phyloP scores from a whole-genome alignment of 1,284 basidiomycete genomes.

The Blastosporella zonata region DNA sequence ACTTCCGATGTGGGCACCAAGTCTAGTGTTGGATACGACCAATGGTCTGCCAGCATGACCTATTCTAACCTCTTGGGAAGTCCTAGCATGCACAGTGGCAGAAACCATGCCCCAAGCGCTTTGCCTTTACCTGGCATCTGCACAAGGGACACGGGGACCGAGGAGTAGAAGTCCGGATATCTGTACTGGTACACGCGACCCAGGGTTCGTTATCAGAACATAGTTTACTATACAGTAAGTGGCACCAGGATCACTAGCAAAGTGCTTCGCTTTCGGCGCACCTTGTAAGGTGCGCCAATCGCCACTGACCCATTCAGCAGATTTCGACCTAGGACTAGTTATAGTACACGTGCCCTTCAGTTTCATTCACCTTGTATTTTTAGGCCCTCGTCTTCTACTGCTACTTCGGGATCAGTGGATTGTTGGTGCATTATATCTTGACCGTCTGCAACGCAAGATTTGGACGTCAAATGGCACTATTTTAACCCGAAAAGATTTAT shows the following conservation, averaged over 20 bases:
- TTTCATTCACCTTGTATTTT: background rate
- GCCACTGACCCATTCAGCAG: background rate
- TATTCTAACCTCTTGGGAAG: conserved; percentile 6
- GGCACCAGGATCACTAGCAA: background rate
- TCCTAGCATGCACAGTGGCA: background rate
- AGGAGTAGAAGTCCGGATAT: background rate
- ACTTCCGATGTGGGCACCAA: background rate
- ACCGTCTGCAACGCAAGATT: background rate
- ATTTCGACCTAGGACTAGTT: background rate
- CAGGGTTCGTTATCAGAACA: background rate
- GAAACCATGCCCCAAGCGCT: background rate
- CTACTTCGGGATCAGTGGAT: no score
- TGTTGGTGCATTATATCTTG: background rate
- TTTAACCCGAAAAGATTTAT: no score
- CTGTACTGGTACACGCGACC: background rate
- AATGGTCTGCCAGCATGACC: conserved; percentile 11
- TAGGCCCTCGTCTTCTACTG: background rate
- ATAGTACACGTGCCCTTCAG: background rate
- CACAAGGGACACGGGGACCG: background rate
- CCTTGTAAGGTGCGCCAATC: background rate
- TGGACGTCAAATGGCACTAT: no score
- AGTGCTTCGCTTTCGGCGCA: background rate
- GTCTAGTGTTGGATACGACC: conserved; percentile 8
- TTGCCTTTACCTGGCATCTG: background rate
- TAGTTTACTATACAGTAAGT: background rate